These are phyloP conservation scores for Huntiella decipiens DNA, from an alignment of 2,329 filamentous ascomycete species.

Conservation along the genomic window DNA sequence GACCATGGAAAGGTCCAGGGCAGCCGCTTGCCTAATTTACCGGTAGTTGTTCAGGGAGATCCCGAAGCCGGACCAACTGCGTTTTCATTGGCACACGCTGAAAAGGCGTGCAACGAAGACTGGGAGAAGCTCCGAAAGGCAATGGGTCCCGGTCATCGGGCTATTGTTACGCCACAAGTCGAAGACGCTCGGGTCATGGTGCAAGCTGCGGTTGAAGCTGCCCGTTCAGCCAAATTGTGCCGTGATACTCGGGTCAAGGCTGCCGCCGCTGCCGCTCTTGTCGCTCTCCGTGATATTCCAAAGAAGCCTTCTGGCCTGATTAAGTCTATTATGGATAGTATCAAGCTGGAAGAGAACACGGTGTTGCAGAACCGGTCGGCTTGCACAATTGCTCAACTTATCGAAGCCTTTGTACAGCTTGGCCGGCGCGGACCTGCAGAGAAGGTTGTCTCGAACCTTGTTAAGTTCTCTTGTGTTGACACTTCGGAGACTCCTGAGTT, in stretches of 20 bases:
- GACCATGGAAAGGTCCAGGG: constrained; percentile 70
- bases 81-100: constrained; percentile 73
- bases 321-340: constrained; percentile 94
- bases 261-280: constrained; percentile 67
- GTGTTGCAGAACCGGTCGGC: constrained; percentile 78
- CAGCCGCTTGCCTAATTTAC: constrained; percentile 57
- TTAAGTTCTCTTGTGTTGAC: constrained; percentile 95
- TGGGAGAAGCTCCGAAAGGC: constrained; percentile 75
- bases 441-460: constrained; percentile 86
- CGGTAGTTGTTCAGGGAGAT: constrained; percentile 87
- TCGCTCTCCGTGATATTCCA: constrained; percentile 70
- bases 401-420: constrained; percentile 67
- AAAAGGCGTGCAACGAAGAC: constrained; percentile 70
- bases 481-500: constrained; percentile 96
- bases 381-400: constrained; percentile 61
- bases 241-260: constrained; percentile 76
- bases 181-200: constrained; percentile 58
- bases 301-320: constrained; percentile 90
- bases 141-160: constrained; percentile 72
- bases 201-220: constrained; percentile 56
- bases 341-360: constrained; percentile 84
- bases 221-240: constrained; percentile 56
- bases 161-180: constrained; percentile 64
- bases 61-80: constrained; percentile 78
- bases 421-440: constrained; percentile 74